These are phyloP conservation scores for Populus hybrid DNA, from an alignment of 441 rosid species.

Conservation along the genomic window DNA sequence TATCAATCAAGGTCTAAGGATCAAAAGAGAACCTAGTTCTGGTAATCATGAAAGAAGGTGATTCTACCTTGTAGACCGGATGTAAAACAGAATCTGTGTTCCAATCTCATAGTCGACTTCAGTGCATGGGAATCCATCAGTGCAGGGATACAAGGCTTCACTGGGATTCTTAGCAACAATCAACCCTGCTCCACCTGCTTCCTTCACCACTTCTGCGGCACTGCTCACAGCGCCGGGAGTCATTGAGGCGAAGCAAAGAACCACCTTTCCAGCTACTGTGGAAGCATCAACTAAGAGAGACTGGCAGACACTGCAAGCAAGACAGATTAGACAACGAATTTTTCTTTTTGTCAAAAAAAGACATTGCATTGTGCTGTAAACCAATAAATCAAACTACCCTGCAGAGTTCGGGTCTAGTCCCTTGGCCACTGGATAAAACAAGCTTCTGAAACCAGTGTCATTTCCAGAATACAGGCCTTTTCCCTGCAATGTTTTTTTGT, in stretches of 20 bases:
- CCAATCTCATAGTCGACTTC: constrained; percentile 52
- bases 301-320: constrained; percentile 36
- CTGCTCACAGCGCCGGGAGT: constrained; percentile 14
- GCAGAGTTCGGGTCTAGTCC: constrained; percentile 30
- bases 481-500: constrained; percentile 27
- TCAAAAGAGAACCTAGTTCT: not conserved
- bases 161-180: constrained; percentile 41
- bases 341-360: not conserved
- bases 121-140: constrained; percentile 31
- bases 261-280: constrained; percentile 39
- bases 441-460: constrained; percentile 26
- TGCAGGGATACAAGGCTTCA: constrained; percentile 32
- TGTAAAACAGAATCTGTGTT: constrained; percentile 44
- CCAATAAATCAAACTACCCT: constrained; percentile 26
- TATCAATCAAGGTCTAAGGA: not conserved
- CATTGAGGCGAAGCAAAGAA: constrained; percentile 40
- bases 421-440: constrained; percentile 32
- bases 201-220: constrained; percentile 29
- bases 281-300: constrained; percentile 29
- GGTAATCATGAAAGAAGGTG: not conserved
- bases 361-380: not conserved
- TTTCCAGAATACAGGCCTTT: constrained; percentile 39
- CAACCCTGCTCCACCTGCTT: constrained; percentile 44
- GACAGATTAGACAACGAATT: not conserved
- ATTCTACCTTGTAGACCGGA: constrained; percentile 39